Evolutionary conservation across 371 early-diverging fungal species (phyloP), one percentile per base, ranked within the genome.

Genomic region (Mortierella sp.): DNA sequence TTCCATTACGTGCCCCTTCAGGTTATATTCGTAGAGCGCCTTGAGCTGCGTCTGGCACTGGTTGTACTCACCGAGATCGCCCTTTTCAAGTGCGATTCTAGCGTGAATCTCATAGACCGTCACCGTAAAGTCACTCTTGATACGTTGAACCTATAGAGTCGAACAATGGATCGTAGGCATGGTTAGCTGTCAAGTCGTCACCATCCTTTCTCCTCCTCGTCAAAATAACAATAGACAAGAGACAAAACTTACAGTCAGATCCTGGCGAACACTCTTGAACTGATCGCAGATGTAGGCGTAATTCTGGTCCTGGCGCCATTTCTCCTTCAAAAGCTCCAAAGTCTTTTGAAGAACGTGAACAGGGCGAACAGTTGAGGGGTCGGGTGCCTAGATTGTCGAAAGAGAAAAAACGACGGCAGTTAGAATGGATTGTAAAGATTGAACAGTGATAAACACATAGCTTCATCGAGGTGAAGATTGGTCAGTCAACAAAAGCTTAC

Each of bases 281-380:
- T 99, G 99, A 81, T 97, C 96, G 86, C 97, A 97, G 31, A 97
- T 94, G 79, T 95, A 98, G 10, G 95, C 88, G 85, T 99, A 98
- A 76, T 97, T 93, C 55, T 84, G 87, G 39, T 96, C 93, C 53
- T 89, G 86, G 44, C 86, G 87, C 97, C 97, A 97, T 75, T 94
- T 95, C 26, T 77, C 68, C 83, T 90, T 90, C 45, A 98, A 79
- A 16, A 94, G 81, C 52, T 93, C 94, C 26, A 97, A 87, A 1
- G 98, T 90, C 73, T 95, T 77, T 66, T 90, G 86, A 40, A 98
- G 85, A 1, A 98, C 86, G 44, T 80, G 86, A 37, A 96, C 85
- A 26, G 99, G 99, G 7, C 99, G 91, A 13, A 98, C 97, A 8
- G 92, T 95, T 0, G 95, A 66, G 8, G 98, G 97, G 79, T 97